Conservation (phyloP, 1,284 basidiomycete species). For the Anthracocystis panici-leucophaei region DNA sequence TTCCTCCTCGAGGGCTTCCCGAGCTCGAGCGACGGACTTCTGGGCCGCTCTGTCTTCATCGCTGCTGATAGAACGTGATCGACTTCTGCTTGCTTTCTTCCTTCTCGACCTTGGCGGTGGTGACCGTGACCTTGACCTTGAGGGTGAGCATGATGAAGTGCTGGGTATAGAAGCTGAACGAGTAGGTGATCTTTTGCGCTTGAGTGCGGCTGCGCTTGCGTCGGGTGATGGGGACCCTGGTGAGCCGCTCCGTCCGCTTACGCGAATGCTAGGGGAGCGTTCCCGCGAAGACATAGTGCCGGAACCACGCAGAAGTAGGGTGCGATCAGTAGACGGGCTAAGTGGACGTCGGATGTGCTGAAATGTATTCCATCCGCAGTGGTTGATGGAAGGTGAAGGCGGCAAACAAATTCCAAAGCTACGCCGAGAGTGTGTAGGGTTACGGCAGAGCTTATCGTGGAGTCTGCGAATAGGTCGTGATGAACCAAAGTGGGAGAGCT, state of each 20-base stretch:
- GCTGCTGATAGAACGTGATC: conserved; percentile 29
- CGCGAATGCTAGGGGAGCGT: conserved; percentile 12
- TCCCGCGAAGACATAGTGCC: conserved; percentile 28
- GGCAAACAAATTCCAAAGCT: background rate
- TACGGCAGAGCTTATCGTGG: no score
- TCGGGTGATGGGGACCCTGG: conserved; percentile 29
- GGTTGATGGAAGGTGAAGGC: background rate
- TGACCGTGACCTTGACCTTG: conserved; percentile 37
- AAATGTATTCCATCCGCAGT: background rate
- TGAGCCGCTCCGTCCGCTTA: background rate
- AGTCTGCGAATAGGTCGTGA: no score
- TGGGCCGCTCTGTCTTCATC: conserved; percentile 5
- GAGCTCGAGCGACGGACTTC: conserved; percentile 7
- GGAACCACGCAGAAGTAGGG: no score
- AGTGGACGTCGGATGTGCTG: background rate
- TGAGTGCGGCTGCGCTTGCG: conserved; percentile 18
- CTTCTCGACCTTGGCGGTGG: conserved; percentile 34
- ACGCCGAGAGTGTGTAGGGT: background rate
- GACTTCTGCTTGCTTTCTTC: conserved; percentile 18
- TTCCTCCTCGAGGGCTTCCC: conserved; percentile 12
- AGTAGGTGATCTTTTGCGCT: conserved; percentile 31
- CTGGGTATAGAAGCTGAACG: conserved; percentile 29
- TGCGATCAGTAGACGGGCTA: background rate
- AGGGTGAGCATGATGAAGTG: conserved; percentile 26
- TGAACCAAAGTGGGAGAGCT: background rate